Evolutionary conservation across 371 early-diverging fungal genomes (phyloP).

Genomic region (Mucor plumbeus): DNA sequence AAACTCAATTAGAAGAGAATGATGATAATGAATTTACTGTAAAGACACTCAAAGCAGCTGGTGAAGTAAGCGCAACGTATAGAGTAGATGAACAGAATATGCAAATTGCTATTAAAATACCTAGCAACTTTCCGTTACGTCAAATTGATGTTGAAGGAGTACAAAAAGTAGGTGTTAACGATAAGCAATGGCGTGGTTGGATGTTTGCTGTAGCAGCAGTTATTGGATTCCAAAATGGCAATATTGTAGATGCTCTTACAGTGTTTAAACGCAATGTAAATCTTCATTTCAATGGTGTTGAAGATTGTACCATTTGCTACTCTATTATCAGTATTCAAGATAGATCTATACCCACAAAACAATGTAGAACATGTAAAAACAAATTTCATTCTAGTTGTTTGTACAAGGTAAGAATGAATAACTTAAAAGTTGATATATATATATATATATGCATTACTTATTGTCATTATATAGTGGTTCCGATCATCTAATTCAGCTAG

Average conservation of each 20-base stretch:
- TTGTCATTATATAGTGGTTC: constrained; percentile 75
- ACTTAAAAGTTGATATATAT: background rate
- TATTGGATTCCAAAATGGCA: constrained; percentile 80
- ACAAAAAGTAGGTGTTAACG: constrained; percentile 82
- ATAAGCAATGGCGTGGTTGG: constrained; percentile 92
- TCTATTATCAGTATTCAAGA: constrained; percentile 90
- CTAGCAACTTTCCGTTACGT: constrained; percentile 80
- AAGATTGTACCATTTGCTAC: constrained; percentile 97
- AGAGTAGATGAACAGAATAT: constrained; percentile 85
- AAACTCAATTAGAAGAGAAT: constrained; percentile 52
- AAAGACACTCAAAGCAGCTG: constrained; percentile 67
- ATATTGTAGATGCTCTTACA: constrained; percentile 79
- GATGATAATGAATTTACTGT: constrained; percentile 68
- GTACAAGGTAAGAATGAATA: constrained; percentile 68
- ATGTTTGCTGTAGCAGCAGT: constrained; percentile 79
- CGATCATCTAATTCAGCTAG: constrained; percentile 86
- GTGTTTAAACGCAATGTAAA: constrained; percentile 83
- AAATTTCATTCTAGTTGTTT: constrained; percentile 94
- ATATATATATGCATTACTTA: background rate
- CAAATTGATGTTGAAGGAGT: constrained; percentile 84
- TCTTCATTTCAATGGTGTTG: constrained; percentile 92
- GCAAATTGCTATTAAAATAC: constrained; percentile 85
- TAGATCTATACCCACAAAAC: constrained; percentile 87
- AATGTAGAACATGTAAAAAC: constrained; percentile 95
- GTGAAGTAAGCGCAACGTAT: constrained; percentile 81